Evolutionary conservation across 176 grass and related monocot species (phyloP), one percentile per base, ranked within the genome.

Genomic region (Tuctoria greenei): DNA sequence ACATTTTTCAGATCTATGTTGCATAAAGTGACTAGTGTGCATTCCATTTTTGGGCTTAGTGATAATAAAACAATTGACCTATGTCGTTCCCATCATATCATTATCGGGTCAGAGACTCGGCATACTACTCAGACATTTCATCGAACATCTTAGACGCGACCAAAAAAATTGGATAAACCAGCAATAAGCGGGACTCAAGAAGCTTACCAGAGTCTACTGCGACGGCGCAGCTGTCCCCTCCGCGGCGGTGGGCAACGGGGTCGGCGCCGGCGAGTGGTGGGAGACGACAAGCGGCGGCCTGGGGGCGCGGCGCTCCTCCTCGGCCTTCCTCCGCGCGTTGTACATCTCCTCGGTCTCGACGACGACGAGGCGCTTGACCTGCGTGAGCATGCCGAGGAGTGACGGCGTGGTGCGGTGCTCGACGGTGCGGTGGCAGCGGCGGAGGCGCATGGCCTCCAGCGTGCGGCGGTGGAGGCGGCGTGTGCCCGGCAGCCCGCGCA

Each of bases 381-480:
- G 85, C 10, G 72, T 87, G 66, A 97, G 83, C 94, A 97, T 97
- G 0, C 94, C 94, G 50, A 97, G 91, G 28, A 97, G 86, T 40
- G 94, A 97, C 8, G 94, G 94, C 25, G 94, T 97, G 71, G 83
- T 97, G 47, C 88, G 91, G 81, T 97, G 94, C 49, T 85, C 83
- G 42, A 97, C 94, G 66, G 91, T 97, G 59, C 88, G 88, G 83
- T 97, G 64, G 88, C 88, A 97, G 49, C 88, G 81, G 70, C 94
- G 94, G 86, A 97, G 94, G 54, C 94, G 86, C 94, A 97, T 97
- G 74, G 94, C 94, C 75, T 93, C 94, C 10, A 97, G 90, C 55
- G 94, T 97, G 69, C 90, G 94, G 70, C 94, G 90, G 88, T 97
- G 94, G 74, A 93, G 94, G 54, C 74, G 86, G 8, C 90, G 90